Percentiles rank a stretch among this genome's conserved stretches.
Conservation (phyloP, 805 yeast genomes). For the Candida nanaspora region DNA sequence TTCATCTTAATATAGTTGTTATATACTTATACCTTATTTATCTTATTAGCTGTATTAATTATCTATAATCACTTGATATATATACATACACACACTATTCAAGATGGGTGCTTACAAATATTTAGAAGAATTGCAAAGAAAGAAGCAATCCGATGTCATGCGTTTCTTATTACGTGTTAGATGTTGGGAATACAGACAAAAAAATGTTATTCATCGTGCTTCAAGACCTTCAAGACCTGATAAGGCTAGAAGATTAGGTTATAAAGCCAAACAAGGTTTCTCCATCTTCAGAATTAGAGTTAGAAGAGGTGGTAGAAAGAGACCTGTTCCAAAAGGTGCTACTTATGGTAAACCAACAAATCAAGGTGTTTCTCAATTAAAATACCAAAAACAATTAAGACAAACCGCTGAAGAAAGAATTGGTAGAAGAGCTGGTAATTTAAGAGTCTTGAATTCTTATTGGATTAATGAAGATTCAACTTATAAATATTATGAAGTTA, state of each 20-base stretch:
- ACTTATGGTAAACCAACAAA: conserved; percentile 99
- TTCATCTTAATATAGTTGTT: no score
- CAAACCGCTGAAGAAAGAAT: conserved; percentile 99
- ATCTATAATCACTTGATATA: no score
- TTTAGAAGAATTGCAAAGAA: conserved; percentile 98
- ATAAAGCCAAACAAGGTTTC: conserved; percentile 99
- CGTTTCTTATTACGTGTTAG: conserved; percentile 99
- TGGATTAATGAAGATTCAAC: conserved; percentile 99
- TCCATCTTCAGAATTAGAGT: conserved; percentile 98
- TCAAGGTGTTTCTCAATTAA: conserved; percentile 99
- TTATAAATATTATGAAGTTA: conserved; percentile 98
- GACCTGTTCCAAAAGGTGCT: conserved; percentile 99
- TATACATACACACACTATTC: no score
- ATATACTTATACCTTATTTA: no score
- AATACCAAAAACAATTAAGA: conserved; percentile 97
- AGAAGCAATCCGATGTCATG: conserved; percentile 99
- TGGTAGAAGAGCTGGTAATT: conserved; percentile 97
- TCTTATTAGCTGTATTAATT: no score
- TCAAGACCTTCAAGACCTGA: conserved; percentile 99
- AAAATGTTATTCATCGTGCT: conserved; percentile 98
- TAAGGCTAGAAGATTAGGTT: conserved; percentile 99
- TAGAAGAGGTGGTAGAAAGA: conserved; percentile 99
- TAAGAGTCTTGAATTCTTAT: conserved; percentile 99
- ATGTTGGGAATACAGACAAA: conserved; percentile 99
- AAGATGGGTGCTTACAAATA: conserved; percentile 99